Conservation (phyloP, 352 stramenopile genomes). For the Pythium monospermum region DNA sequence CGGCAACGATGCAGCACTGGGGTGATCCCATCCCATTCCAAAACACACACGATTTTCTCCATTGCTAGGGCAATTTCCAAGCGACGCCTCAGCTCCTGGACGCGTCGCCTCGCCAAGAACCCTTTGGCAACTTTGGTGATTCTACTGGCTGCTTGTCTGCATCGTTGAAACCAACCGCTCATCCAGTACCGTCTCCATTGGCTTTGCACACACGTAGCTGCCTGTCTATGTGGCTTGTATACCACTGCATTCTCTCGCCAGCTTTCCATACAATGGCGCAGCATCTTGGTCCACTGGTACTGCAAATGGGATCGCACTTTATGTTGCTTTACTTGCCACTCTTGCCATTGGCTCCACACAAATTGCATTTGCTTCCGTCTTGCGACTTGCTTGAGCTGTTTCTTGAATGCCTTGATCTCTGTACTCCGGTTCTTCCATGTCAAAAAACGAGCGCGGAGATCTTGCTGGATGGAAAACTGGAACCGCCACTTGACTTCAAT, state of each 20-base stretch:
- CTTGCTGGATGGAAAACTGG: conserved; percentile 10
- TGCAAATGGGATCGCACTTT: conserved; percentile 12
- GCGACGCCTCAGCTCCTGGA: not conserved
- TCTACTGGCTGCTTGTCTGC: not conserved
- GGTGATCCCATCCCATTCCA: conserved; percentile 4
- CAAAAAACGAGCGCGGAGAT: conserved; percentile 12
- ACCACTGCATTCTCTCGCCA: conserved; percentile 1
- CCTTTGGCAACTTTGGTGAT: conserved; percentile 3
- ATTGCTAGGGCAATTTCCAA: not conserved
- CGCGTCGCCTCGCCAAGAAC: conserved; percentile 3
- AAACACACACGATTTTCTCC: conserved; percentile 1
- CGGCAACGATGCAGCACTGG: not conserved
- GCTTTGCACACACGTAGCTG: conserved; percentile 1
- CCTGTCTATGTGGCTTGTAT: not conserved
- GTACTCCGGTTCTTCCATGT: conserved; percentile 11
- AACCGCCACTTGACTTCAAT: conserved; percentile 21
- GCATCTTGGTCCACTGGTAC: conserved; percentile 11
- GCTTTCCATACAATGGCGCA: conserved; percentile 1
- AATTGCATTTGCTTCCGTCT: conserved; percentile 8
- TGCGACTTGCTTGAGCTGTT: conserved; percentile 16
- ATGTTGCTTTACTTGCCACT: conserved; percentile 10
- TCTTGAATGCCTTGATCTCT: conserved; percentile 14
- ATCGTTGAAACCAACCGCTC: not conserved
- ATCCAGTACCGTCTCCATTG: conserved; percentile 8
- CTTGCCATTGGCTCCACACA: conserved; percentile 8